These are phyloP conservation scores for Lecanicillium sp. DNA, from an alignment of 2,329 filamentous ascomycete species.

Conservation along the genomic window DNA sequence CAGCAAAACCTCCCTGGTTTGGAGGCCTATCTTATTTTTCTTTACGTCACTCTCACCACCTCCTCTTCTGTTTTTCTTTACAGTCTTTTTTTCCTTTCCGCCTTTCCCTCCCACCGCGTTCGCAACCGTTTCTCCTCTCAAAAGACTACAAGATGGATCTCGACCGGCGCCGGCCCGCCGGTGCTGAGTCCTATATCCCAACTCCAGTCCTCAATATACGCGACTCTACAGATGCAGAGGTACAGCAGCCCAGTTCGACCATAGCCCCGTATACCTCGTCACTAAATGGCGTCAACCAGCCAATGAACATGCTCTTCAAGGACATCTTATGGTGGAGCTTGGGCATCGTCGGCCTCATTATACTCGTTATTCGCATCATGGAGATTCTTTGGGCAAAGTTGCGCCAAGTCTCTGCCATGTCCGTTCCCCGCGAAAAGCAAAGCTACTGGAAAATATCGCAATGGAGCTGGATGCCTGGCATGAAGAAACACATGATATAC, in stretches of 20 bases:
- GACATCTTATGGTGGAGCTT: conserved; percentile 53
- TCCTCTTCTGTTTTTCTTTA: conserved; percentile 2
- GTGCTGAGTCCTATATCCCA: conserved; percentile 16
- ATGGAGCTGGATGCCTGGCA: conserved; percentile 50
- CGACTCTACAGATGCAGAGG: conserved; percentile 17
- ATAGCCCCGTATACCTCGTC: conserved; percentile 47
- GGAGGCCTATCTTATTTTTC: conserved; percentile 4
- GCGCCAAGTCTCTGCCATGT: conserved; percentile 53
- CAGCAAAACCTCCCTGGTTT: conserved; percentile 4
- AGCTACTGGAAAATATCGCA: conserved; percentile 50
- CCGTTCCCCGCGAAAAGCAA: conserved; percentile 40
- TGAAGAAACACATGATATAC: conserved; percentile 53
- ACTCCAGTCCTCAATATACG: conserved; percentile 22
- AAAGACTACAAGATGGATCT: conserved; percentile 14
- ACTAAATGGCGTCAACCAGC: conserved; percentile 53
- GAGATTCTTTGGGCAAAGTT: conserved; percentile 48
- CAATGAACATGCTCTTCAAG: conserved; percentile 47
- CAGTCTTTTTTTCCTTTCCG: neutral
- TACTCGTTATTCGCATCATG: conserved; percentile 44
- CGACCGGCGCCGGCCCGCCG: conserved; percentile 21
- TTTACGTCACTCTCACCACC: conserved; percentile 2
- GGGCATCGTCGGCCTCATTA: conserved; percentile 44
- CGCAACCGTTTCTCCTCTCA: neutral
- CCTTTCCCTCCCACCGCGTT: too few relatives aligned
- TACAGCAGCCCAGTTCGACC: conserved; percentile 31